Conservation (phyloP, 2,329 filamentous ascomycete genomes). For the Epichloe brachyelytri region DNA sequence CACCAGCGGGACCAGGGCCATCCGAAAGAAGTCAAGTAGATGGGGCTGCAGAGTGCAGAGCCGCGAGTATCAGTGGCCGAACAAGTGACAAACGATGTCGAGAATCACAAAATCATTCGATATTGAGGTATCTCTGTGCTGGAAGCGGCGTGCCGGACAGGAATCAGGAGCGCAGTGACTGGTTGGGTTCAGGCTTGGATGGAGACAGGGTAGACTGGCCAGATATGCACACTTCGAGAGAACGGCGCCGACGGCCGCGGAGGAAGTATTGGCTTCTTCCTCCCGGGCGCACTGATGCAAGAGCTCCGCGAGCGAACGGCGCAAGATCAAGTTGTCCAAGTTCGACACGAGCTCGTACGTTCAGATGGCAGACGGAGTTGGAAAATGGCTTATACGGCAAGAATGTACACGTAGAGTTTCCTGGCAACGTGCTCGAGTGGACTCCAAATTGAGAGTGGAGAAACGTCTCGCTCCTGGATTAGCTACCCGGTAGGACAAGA, state of each 20-base stretch:
- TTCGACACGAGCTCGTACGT: too few relatives aligned
- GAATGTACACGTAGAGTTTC: background rate
- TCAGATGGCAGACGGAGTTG: too few relatives aligned
- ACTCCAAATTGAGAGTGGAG: slow-evolving; percentile 1
- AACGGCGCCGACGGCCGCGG: background rate
- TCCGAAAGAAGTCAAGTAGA: slow-evolving; percentile 19
- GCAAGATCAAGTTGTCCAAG: too few relatives aligned
- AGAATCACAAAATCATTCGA: background rate
- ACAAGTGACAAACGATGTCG: background rate
- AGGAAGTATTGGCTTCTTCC: background rate
- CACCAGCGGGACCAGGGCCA: slow-evolving; percentile 29
- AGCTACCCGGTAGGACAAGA: too few relatives aligned
- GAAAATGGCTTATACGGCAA: too few relatives aligned
- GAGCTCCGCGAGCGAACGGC: too few relatives aligned
- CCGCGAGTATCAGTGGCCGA: background rate
- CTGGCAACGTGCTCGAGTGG: background rate
- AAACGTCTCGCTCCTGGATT: background rate
- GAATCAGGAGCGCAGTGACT: background rate
- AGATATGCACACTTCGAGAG: background rate
- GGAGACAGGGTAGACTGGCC: background rate
- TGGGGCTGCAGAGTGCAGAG: background rate
- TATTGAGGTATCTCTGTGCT: background rate
- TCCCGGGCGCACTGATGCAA: background rate
- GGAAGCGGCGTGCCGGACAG: background rate
- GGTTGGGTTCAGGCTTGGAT: background rate